Evolutionary conservation across 2,329 filamentous ascomycete species (phyloP).

Genomic region (Stylonectria norvegica): DNA sequence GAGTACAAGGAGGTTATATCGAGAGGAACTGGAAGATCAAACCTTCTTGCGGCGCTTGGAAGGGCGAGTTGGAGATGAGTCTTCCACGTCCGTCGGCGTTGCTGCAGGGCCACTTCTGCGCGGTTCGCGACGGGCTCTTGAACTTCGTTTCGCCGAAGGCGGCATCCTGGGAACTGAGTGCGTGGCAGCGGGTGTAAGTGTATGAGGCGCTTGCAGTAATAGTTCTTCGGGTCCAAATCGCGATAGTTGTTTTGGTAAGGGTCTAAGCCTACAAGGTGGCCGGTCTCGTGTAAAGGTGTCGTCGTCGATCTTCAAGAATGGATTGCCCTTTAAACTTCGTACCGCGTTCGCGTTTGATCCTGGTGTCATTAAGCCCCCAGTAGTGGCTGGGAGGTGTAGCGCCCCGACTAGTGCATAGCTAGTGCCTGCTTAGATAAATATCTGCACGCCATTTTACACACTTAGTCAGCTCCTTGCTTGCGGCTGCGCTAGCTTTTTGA

Average conservation of each 20-base stretch:
- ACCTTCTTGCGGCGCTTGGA: slow-evolving; percentile 64
- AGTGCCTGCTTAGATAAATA: too few species aligned
- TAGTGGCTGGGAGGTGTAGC: slow-evolving; percentile 22
- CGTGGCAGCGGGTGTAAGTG: too few species aligned
- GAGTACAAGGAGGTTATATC: slow-evolving; percentile 1
- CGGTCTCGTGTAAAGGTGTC: not conserved
- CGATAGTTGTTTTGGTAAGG: too few species aligned
- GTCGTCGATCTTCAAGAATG: slow-evolving; percentile 16
- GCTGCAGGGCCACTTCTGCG: slow-evolving; percentile 34
- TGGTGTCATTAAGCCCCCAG: slow-evolving; percentile 28
- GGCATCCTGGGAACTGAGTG: slow-evolving; percentile 31
- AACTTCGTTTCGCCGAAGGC: slow-evolving; percentile 36
- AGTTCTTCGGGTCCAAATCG: too few species aligned
- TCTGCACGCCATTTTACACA: too few species aligned
- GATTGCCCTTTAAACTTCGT: slow-evolving; percentile 28
- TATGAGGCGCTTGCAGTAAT: too few species aligned
- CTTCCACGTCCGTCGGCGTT: slow-evolving; percentile 39
- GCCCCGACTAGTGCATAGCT: slow-evolving; percentile 24
- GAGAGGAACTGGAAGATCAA: slow-evolving; percentile 17
- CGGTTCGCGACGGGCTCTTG: slow-evolving; percentile 37
- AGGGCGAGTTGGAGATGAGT: slow-evolving; percentile 59
- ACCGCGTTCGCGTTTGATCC: slow-evolving; percentile 33
- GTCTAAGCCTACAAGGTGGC: too few species aligned
- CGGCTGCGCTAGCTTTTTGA: too few species aligned
- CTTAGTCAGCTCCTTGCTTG: too few species aligned